These are phyloP conservation scores for Fraxinus sp. DNA, from an alignment of 305 asterid genomes.

Conservation along the genomic window DNA sequence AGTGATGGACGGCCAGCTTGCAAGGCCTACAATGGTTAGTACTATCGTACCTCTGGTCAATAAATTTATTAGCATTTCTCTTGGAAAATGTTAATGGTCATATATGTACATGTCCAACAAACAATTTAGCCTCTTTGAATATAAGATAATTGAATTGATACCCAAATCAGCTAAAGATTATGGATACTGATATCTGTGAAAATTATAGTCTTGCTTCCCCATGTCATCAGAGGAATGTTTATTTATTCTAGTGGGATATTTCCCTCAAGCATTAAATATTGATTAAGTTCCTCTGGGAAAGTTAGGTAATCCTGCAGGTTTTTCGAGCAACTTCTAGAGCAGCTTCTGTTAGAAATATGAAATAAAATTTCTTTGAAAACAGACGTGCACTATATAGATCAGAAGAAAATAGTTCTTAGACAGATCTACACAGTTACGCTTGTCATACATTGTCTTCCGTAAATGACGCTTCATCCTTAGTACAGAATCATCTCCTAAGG, in stretches of 20 bases:
- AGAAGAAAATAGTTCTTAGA: not conserved
- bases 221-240: not conserved
- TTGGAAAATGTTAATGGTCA: slow-evolving; percentile 20
- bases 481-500: not conserved
- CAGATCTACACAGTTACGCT: not conserved
- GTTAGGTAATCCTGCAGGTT: not conserved
- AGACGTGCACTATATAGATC: not conserved
- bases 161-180: not conserved
- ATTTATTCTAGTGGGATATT: not conserved
- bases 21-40: slow-evolving; percentile 64
- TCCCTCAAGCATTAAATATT: not conserved
- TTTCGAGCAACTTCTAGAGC: not conserved
- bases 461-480: not conserved
- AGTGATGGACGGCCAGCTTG: slow-evolving; percentile 44
- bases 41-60: slow-evolving; percentile 9
- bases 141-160: not conserved
- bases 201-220: slow-evolving; percentile 3
- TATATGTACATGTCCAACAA: not conserved
- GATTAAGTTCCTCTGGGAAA: not conserved
- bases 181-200: not conserved
- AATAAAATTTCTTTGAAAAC: not conserved
- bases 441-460: not conserved
- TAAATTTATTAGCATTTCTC: slow-evolving; percentile 4
- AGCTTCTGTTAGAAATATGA: not conserved
- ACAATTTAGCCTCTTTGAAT: slow-evolving; percentile 10